Evolutionary conservation across 371 early-diverging fungal species (phyloP).

Genomic region (Syncephalastrum racemosum): DNA sequence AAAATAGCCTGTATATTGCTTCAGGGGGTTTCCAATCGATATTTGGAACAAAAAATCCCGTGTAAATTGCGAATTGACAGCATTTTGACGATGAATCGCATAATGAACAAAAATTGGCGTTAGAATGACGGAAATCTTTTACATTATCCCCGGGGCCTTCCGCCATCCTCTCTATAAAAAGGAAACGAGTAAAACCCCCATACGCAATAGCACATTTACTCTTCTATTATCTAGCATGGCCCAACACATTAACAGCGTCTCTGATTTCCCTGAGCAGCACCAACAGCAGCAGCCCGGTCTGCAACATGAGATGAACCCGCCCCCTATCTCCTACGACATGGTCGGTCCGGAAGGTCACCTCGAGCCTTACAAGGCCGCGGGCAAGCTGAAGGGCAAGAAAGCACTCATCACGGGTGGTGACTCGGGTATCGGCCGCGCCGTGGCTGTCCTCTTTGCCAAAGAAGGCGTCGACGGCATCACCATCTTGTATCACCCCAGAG

Average conservation of each 20-base stretch:
- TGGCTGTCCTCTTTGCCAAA: slow-evolving; percentile 20
- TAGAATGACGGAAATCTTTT: too few relatives aligned
- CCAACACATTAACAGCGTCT: slow-evolving; percentile 1
- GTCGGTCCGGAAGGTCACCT: slow-evolving; percentile 10
- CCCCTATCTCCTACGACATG: slow-evolving; percentile 14
- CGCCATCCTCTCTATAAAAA: too few relatives aligned
- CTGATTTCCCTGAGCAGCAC: neutral
- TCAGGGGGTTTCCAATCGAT: too few relatives aligned
- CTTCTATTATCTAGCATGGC: too few relatives aligned
- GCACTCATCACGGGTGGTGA: slow-evolving; percentile 20
- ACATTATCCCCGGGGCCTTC: too few relatives aligned
- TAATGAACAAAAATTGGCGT: too few relatives aligned
- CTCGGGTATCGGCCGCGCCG: slow-evolving; percentile 27
- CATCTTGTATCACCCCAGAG: slow-evolving; percentile 17
- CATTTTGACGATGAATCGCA: too few relatives aligned
- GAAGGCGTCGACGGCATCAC: slow-evolving; percentile 29
- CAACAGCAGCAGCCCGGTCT: slow-evolving; percentile 20
- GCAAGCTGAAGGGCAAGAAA: slow-evolving; percentile 24
- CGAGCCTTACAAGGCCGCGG: slow-evolving; percentile 25
- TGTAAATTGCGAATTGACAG: too few relatives aligned
- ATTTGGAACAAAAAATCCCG: too few relatives aligned
- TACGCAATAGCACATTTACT: too few relatives aligned
- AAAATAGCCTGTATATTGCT: too few relatives aligned
- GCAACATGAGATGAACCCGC: slow-evolving; percentile 23
- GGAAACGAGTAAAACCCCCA: too few relatives aligned